phyloP scores from a whole-genome alignment of 2,329 filamentous ascomycete species.

The Xylaria sp. region DNA sequence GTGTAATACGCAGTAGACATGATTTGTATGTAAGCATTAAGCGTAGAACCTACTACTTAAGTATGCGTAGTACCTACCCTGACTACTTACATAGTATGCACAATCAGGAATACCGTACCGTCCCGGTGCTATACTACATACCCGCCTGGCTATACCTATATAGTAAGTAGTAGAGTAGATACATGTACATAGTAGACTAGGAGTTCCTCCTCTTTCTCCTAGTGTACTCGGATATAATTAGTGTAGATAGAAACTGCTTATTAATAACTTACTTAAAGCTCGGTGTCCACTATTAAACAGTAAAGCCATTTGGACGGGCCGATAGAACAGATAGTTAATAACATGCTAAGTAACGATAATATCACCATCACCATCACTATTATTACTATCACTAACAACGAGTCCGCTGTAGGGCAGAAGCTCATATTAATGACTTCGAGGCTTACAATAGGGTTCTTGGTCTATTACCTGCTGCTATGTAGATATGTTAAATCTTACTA shows the following conservation, averaged over 20 bases:
- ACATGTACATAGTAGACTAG: too few species aligned
- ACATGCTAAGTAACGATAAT: background rate
- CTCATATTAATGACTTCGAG: background rate
- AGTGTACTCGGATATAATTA: background rate
- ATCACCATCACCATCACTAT: background rate
- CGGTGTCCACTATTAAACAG: too few species aligned
- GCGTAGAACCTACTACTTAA: too few species aligned
- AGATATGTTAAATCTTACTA: constrained; percentile 12
- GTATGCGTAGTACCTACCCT: too few species aligned
- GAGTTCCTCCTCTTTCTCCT: background rate
- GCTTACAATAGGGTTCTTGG: background rate
- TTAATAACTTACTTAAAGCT: background rate
- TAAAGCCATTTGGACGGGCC: too few species aligned
- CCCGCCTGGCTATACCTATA: background rate
- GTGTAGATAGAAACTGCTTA: background rate
- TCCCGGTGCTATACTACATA: background rate
- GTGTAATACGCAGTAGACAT: too few species aligned
- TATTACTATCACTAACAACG: background rate
- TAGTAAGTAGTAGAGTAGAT: too few species aligned
- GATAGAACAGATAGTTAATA: background rate
- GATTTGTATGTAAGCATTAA: too few species aligned
- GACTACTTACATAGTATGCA: background rate
- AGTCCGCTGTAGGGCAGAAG: background rate
- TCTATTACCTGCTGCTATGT: background rate
- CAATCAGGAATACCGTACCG: background rate